Evolutionary conservation across 495 filamentous ascomycete species (phyloP), one percentile per base, ranked within the genome.

Genomic region (Coniosporium apollinis): DNA sequence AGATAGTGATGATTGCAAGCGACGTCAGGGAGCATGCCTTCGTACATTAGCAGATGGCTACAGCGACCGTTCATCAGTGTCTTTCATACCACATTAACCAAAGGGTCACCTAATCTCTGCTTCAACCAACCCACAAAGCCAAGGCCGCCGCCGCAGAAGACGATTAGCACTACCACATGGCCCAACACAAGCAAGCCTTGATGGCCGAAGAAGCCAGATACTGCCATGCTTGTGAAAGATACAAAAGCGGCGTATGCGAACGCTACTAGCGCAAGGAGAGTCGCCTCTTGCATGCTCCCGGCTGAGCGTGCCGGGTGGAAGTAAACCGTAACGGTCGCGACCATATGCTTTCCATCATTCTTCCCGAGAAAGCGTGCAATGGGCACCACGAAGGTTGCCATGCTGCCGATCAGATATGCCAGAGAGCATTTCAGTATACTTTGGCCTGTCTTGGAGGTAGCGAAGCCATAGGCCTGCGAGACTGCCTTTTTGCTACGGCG

Each of bases 291-390:
- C 85, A 93, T 94, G 54, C 82, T 85, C 3, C 89, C 89, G 29
- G 77, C 72, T 14, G 82, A 76, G 39, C 89, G 66, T 9, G 86
- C 83, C n/a, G 89, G 87, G 55, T 97, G 86, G 56, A 96, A 97
- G 47, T 94, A 97, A 7, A 94, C 86, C 14, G 80, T 83, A 32
- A 93, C 70, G 2, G 85, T 91, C 31, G 84, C 82, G 25, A 93
- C 86, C 61, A 96, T 76, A 57, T 96, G 89, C 54, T 97, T 97
- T 16, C 86, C 84, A 63, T 96, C 87, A 49, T 87, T 79, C 41
- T 74, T 67, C 4, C 89, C 89, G 22, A 97, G 60, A 37, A 79
- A 62, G 2, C 62, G 59, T 3, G 84, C 72, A 32, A 94, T 64
- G 3, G 70, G 66, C 4, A 74, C 70, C 43, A 82, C 74, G 46